phyloP scores from a whole-genome alignment of 257 asterid species.

The Hygrophila difformis region DNA sequence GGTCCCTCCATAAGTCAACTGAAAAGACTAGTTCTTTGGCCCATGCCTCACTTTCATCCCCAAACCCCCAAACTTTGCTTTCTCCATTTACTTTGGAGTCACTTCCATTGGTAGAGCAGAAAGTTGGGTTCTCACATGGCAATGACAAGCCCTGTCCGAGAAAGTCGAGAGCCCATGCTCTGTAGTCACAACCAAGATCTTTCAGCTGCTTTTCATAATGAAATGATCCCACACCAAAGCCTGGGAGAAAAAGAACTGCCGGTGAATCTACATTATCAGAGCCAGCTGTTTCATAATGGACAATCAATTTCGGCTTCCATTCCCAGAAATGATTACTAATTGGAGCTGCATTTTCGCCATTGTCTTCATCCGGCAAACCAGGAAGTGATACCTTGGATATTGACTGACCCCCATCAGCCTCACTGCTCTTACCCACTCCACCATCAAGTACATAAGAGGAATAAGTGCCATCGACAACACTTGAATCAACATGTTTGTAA shows the following conservation, averaged over 20 bases:
- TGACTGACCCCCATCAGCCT: slow-evolving; percentile 17
- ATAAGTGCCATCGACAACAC: slow-evolving; percentile 20
- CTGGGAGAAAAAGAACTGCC: slow-evolving; percentile 83
- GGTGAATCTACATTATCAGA: slow-evolving; percentile 60
- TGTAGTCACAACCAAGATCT: slow-evolving; percentile 83
- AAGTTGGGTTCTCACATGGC: slow-evolving; percentile 78
- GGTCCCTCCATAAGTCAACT: slow-evolving; percentile 82
- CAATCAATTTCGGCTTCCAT: slow-evolving; percentile 75
- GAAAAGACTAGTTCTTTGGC: slow-evolving; percentile 81
- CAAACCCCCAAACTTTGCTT: slow-evolving; percentile 69
- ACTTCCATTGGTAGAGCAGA: slow-evolving; percentile 19
- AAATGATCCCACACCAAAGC: slow-evolving; percentile 95
- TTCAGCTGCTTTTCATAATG: slow-evolving; percentile 82
- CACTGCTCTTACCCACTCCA: slow-evolving; percentile 22
- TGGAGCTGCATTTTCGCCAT: slow-evolving; percentile 45
- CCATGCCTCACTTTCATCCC: slow-evolving; percentile 82
- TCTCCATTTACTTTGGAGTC: slow-evolving; percentile 24
- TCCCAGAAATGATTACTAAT: slow-evolving; percentile 67
- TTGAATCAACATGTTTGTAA: slow-evolving; percentile 27
- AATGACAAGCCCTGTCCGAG: slow-evolving; percentile 89
- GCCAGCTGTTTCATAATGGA: slow-evolving; percentile 78
- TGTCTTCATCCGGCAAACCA: slow-evolving; percentile 50
- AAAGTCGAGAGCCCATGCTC: slow-evolving; percentile 78
- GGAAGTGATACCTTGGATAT: slow-evolving; percentile 68
- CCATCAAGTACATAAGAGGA: slow-evolving; percentile 44